Percentiles rank a stretch among this genome's conserved stretches.
These are phyloP conservation scores for Tilletia horrida DNA, from an alignment of 1,284 basidiomycete species.

Conservation along the genomic window DNA sequence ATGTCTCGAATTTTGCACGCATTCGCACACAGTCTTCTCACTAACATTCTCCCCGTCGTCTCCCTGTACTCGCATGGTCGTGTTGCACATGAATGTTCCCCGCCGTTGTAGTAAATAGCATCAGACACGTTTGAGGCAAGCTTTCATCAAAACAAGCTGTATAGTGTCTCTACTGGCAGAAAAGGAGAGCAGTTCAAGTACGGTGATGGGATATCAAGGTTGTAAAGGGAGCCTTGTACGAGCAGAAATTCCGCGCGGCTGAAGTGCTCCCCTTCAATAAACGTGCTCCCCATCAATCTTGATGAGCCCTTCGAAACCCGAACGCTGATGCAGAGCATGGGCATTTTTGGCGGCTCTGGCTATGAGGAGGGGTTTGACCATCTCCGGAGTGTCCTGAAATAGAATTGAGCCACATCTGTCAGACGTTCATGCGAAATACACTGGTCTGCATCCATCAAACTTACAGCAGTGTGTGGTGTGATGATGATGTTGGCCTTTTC, in stretches of 20 bases:
- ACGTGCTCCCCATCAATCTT: slow-evolving; percentile 22
- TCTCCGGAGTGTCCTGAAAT: slow-evolving; percentile 24
- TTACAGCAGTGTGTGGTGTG: slow-evolving; percentile 30
- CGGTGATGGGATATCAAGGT: too few relatives aligned
- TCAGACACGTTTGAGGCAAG: too few relatives aligned
- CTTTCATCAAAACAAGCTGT: too few relatives aligned
- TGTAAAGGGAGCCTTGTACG: too few relatives aligned
- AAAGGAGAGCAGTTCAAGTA: too few relatives aligned
- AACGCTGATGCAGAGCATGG: slow-evolving; percentile 17
- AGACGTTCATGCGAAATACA: too few relatives aligned
- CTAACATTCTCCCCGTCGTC: background rate
- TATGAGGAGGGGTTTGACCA: slow-evolving; percentile 25
- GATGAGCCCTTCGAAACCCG: slow-evolving; percentile 24
- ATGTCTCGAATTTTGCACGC: background rate
- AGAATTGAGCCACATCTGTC: background rate
- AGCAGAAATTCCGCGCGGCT: too few relatives aligned
- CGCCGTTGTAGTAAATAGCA: too few relatives aligned
- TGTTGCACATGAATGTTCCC: too few relatives aligned
- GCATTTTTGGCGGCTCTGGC: slow-evolving; percentile 21
- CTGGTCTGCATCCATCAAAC: too few relatives aligned
- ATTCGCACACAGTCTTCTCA: background rate
- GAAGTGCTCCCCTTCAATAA: slow-evolving; percentile 17
- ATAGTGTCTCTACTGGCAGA: too few relatives aligned
- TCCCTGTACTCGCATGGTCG: too few relatives aligned
- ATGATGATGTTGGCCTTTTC: slow-evolving; percentile 27